These are phyloP conservation scores for Auricularia cornea DNA, from an alignment of 768 basidiomycete species.

Conservation along the genomic window DNA sequence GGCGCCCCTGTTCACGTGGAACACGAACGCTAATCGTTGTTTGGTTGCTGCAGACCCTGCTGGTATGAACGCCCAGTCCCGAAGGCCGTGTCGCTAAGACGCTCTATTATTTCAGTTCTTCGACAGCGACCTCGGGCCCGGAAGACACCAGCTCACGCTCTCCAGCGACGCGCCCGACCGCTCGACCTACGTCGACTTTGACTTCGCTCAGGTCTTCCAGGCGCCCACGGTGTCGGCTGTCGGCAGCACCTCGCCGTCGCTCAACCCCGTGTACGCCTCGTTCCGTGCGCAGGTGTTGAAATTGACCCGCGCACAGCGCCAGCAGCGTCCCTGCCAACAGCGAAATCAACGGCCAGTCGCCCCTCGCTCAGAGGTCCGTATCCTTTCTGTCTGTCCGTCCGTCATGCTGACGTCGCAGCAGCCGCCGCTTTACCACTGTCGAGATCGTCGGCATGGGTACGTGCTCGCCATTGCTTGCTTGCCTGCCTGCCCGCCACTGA, in stretches of 20 bases:
- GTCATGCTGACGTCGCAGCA: no score
- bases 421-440: background rate
- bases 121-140: constrained; percentile 29
- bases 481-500: no score
- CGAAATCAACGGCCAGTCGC: no score
- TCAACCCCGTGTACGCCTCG: constrained; percentile 24
- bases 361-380: no score
- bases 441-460: background rate
- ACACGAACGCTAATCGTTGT: background rate
- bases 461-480: background rate
- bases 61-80: constrained; percentile 14
- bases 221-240: constrained; percentile 18
- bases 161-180: constrained; percentile 24
- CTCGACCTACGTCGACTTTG: constrained; percentile 37
- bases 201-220: constrained; percentile 26
- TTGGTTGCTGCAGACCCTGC: constrained; percentile 13
- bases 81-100: no score
- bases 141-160: constrained; percentile 32
- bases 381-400: no score
- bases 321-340: background rate
- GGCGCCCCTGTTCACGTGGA: constrained; percentile 3
- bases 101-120: no score
- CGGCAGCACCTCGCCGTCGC: constrained; percentile 23
- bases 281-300: constrained; percentile 16
- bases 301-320: constrained; percentile 10